Percentiles rank a stretch among this genome's conserved stretches.
Conservation (phyloP, 495 filamentous ascomycete species). For the Neurospora sp. region DNA sequence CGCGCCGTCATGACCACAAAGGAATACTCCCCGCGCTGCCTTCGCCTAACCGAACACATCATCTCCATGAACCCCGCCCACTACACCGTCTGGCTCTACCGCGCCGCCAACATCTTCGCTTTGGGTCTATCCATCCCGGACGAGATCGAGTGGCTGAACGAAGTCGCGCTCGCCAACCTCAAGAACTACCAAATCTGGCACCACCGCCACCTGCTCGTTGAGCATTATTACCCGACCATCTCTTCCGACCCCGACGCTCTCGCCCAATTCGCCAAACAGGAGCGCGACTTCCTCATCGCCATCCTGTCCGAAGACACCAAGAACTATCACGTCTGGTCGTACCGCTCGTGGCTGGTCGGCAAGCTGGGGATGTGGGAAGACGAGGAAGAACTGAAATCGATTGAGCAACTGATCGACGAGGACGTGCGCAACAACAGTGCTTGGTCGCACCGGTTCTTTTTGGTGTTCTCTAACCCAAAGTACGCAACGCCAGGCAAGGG, state of each 20-base stretch:
- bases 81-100: slow-evolving; percentile 98
- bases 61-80: slow-evolving; percentile 91
- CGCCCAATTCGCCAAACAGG: slow-evolving; percentile 35
- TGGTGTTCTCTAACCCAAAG: slow-evolving; percentile 64
- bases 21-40: slow-evolving; percentile 68
- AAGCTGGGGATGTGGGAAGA: slow-evolving; percentile 58
- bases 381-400: slow-evolving; percentile 52
- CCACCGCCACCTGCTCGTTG: slow-evolving; percentile 78
- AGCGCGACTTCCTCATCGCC: slow-evolving; percentile 61
- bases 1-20: slow-evolving; percentile 85
- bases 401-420: slow-evolving; percentile 56
- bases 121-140: slow-evolving; percentile 54
- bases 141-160: slow-evolving; percentile 80
- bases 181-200: slow-evolving; percentile 99
- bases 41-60: slow-evolving; percentile 78
- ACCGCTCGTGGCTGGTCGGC: slow-evolving; percentile 83
- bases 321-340: slow-evolving; percentile 98
- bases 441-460: slow-evolving; percentile 92
- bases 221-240: slow-evolving; percentile 49
- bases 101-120: slow-evolving; percentile 62
- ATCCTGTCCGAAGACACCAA: slow-evolving; percentile 86
- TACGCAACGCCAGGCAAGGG: slow-evolving; percentile 37
- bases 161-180: slow-evolving; percentile 66
- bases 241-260: slow-evolving; percentile 23
- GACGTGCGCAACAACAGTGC: slow-evolving; percentile 94